These are phyloP conservation scores for Oidium heveae DNA, from an alignment of 2,329 filamentous ascomycete genomes.

Conservation along the genomic window DNA sequence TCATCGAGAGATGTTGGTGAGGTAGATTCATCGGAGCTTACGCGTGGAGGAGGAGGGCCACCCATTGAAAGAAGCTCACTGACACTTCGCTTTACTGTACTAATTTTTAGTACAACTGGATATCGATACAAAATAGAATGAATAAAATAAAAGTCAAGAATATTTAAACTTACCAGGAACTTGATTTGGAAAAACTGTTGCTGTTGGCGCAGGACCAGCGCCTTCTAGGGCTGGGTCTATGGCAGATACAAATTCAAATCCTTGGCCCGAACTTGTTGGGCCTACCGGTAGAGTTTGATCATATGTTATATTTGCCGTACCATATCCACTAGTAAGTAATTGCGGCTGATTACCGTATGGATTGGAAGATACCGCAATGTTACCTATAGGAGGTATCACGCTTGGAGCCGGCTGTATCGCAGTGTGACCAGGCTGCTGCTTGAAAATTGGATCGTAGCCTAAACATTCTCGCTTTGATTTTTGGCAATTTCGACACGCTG, in stretches of 20 bases:
- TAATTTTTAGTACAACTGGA: conserved; percentile 1
- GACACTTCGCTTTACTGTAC: conserved; percentile 39
- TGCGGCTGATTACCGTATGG: conserved; percentile 22
- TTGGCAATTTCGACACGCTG: conserved; percentile 71
- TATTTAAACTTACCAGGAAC: conserved; percentile 10
- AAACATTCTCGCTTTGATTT: conserved; percentile 73
- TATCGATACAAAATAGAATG: neutral
- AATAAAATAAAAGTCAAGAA: neutral
- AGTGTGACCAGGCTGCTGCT: conserved; percentile 38
- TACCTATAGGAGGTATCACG: conserved; percentile 10
- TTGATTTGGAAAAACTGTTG: conserved; percentile 6
- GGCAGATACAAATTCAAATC: conserved; percentile 30
- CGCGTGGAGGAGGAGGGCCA: conserved; percentile 30
- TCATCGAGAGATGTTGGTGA: conserved; percentile 30
- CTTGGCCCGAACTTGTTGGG: conserved; percentile 19
- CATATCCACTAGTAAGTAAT: conserved; percentile 20
- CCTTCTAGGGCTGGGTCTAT: conserved; percentile 42
- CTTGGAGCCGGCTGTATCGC: conserved; percentile 47
- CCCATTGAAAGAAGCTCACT: conserved; percentile 43
- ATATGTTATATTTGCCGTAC: conserved; percentile 10
- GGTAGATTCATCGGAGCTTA: conserved; percentile 21
- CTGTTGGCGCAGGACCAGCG: conserved; percentile 10
- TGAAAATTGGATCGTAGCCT: conserved; percentile 73
- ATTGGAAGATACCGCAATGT: conserved; percentile 13
- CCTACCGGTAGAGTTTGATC: conserved; percentile 14